Conservation (phyloP, 129 eudicot species). For the Chrysanthemum seticuspe region DNA sequence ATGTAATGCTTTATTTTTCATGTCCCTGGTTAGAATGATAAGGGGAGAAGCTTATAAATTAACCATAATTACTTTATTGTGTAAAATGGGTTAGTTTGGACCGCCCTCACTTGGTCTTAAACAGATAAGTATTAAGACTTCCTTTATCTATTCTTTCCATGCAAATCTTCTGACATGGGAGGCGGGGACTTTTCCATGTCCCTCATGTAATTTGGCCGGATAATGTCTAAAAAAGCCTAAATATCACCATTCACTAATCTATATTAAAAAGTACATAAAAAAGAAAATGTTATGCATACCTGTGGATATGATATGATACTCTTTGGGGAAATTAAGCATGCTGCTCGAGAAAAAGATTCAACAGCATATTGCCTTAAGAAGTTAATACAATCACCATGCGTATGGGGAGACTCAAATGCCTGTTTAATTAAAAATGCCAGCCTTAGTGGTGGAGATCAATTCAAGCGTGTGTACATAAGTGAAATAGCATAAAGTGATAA, state of each 20-base stretch:
- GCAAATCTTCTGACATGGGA: too few species aligned
- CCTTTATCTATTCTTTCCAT: neutral
- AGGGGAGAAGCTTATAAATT: neutral
- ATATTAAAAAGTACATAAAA: neutral
- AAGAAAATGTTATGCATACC: constrained; percentile 36
- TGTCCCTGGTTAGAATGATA: neutral
- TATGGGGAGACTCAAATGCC: constrained; percentile 97
- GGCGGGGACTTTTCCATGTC: neutral
- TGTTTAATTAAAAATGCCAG: constrained; percentile 27
- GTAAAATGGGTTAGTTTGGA: neutral
- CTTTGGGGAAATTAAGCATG: constrained; percentile 88
- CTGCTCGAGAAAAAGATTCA: constrained; percentile 80
- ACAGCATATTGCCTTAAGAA: constrained; percentile 85
- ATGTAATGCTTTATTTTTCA: neutral
- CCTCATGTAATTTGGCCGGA: neutral
- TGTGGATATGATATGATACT: constrained; percentile 90
- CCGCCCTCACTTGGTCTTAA: neutral
- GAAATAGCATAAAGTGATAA: neutral
- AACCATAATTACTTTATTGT: neutral
- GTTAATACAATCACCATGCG: constrained; percentile 70
- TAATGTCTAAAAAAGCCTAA: neutral
- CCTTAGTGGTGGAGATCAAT: neutral
- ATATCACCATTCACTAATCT: neutral
- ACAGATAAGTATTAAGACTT: neutral
- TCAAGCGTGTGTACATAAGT: too few species aligned